A percentile compares a stretch with the other conserved stretches of the same genome.
phyloP scores from a whole-genome alignment of 2,329 filamentous ascomycete species.

The Gyromitra esculenta region DNA sequence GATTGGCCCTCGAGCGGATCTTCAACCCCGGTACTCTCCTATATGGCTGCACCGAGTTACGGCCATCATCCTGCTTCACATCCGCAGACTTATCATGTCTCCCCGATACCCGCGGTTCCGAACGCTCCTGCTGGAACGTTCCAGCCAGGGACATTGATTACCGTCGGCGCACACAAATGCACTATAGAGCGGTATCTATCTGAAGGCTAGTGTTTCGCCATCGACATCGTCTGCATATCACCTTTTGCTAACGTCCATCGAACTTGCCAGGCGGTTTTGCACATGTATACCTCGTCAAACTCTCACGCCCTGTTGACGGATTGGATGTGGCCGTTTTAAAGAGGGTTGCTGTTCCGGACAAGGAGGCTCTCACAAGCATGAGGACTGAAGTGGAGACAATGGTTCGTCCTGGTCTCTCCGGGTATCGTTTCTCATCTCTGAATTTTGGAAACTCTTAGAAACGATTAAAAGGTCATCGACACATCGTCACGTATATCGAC shows the following conservation, averaged over 20 bases:
- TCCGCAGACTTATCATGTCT: constrained; percentile 55
- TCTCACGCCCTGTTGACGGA: constrained; percentile 79
- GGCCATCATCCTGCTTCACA: constrained; percentile 54
- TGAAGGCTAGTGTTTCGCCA: constrained; percentile 68
- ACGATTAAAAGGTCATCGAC: constrained; percentile 93
- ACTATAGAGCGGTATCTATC: constrained; percentile 97
- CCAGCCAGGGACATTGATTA: constrained; percentile 91
- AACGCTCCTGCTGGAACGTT: constrained; percentile 80
- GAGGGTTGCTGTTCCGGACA: constrained; percentile 94
- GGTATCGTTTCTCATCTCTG: constrained; percentile 42
- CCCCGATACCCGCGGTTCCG: constrained; percentile 62
- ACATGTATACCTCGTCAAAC: constrained; percentile 94
- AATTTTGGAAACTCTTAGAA: constrained; percentile 65
- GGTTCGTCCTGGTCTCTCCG: constrained; percentile 60
- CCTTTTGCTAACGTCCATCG: constrained; percentile 30
- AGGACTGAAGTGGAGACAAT: constrained; percentile 98
- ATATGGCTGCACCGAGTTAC: constrained; percentile 56
- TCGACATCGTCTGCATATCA: constrained; percentile 62
- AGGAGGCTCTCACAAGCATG: constrained; percentile 93
- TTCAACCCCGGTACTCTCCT: constrained; percentile 41
- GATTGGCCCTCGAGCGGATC: constrained; percentile 46
- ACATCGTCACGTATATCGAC: constrained; percentile 98
- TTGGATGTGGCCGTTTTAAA: constrained; percentile 88
- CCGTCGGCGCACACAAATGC: constrained; percentile 90
- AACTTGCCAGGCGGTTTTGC: constrained; percentile 78